Base-by-base conservation (phyloP, 352 stramenopile genomes). In the Pythium insidiosum region DNA sequence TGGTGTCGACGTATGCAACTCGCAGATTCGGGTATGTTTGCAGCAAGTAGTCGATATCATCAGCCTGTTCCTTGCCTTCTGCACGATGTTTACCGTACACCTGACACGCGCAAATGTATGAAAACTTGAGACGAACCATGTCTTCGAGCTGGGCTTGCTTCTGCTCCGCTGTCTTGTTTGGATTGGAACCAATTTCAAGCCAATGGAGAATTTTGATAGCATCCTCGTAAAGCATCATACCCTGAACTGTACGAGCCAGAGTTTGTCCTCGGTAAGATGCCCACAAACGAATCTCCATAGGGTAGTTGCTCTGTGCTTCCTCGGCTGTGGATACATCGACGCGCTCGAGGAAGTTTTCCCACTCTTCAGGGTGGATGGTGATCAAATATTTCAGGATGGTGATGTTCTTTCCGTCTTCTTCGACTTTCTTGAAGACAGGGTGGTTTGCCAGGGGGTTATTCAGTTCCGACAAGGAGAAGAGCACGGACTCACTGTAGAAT, bases 191-290 rank as follows among this genome's bases (percentile, higher is more conserved):
- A 56, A 88, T 88, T 34, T 88, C 75, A 13, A 88, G 43, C 75
- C 75, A 88, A 43, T 88, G 74, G 15, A 88, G 46, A 46, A 89
- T 86, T 53, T 87, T 89, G 42, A 89, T 85, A 2, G 73, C 73
- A 50, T 87, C 73, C 54, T 87, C 73, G 47, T 89, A 89, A 18
- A 87, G 42, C 73, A 87, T 87, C 73, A 89, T 87, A 60, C 76
- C 76, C 43, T 84, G 73, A 4, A 87, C 73, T 16, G 76, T 87
- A 56, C 76, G 73, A 0, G 72, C 73, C 9, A 89, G 53, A 12
- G 76, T 89, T 42, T 89, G 76, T 38, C 73, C 73, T 60, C 76
- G 73, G 41, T 85, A 85, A 5, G 73, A 85, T 13, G 76, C 76
- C 76, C 76, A 89, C n/a, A 86, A 46, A 46, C 73, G 70, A 50